Evolutionary conservation across 768 basidiomycete species (phyloP).

Genomic region (Termitomyces sp.): DNA sequence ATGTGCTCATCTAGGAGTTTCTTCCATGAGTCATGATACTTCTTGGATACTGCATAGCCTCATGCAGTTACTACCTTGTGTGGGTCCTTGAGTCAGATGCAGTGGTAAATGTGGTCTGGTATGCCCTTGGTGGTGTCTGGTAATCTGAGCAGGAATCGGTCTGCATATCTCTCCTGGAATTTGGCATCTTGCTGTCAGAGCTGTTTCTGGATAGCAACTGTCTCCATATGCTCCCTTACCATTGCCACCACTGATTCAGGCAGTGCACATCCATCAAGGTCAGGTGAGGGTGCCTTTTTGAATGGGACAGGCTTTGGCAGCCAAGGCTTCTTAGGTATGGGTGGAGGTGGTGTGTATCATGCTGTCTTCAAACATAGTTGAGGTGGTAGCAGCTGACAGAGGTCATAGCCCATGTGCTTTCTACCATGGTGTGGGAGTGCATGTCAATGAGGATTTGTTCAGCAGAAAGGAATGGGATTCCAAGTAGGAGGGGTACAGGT

Average conservation of each 20-base stretch:
- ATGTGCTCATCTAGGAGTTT: neutral
- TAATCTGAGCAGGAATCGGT: neutral
- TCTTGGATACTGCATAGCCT: neutral
- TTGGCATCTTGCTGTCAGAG: neutral
- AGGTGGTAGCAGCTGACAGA: too few species aligned
- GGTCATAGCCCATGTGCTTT: neutral
- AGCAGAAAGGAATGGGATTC: too few species aligned
- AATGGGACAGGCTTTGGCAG: neutral
- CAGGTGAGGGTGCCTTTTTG: neutral
- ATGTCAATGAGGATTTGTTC: conserved; percentile 21
- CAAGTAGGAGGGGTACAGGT: too few species aligned
- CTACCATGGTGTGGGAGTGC: neutral
- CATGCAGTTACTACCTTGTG: neutral
- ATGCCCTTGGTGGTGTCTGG: neutral
- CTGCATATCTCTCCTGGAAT: neutral
- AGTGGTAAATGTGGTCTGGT: neutral
- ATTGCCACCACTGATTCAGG: neutral
- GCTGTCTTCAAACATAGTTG: too few species aligned
- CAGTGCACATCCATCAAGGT: neutral
- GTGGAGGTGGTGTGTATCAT: neutral
- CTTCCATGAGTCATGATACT: neutral
- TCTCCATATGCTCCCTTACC: neutral
- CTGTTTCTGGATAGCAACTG: neutral
- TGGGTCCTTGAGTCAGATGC: neutral
- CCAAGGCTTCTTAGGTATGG: neutral